Conservation (phyloP, 331 rosid genomes). For the Spiraea crenata region DNA sequence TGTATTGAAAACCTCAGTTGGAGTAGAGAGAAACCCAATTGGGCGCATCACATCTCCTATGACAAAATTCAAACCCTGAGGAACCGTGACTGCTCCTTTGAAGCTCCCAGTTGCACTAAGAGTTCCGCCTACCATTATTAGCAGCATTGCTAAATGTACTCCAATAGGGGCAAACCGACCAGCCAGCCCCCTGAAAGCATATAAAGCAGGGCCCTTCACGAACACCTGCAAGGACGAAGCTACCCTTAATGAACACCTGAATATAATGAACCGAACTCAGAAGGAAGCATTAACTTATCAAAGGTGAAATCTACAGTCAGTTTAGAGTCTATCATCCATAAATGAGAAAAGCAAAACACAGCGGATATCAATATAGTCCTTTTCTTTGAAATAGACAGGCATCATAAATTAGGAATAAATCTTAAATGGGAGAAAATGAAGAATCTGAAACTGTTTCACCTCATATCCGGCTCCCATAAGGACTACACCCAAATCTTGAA, state of each 20-base stretch:
- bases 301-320: not conserved
- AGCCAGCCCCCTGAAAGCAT: slow-evolving; percentile 85
- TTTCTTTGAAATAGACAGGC: not conserved
- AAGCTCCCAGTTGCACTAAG: slow-evolving; percentile 94
- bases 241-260: not conserved
- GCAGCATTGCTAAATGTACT: slow-evolving; percentile 82
- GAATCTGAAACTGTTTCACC: slow-evolving; percentile 38
- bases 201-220: slow-evolving; percentile 78
- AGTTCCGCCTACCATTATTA: slow-evolving; percentile 93
- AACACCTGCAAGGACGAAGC: slow-evolving; percentile 57
- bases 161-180: slow-evolving; percentile 96
- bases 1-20: slow-evolving; percentile 75
- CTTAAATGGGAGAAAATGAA: slow-evolving; percentile 13
- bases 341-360: not conserved
- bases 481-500: slow-evolving; percentile 78
- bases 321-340: not conserved
- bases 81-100: slow-evolving; percentile 90
- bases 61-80: slow-evolving; percentile 95
- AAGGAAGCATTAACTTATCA: not conserved
- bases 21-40: slow-evolving; percentile 73
- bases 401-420: not conserved
- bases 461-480: slow-evolving; percentile 97
- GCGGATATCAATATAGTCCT: not conserved
- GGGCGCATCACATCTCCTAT: slow-evolving; percentile 93
- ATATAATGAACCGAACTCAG: not conserved